Evolutionary conservation across 495 filamentous ascomycete genomes (phyloP), one percentile per base, ranked within the genome.

Genomic region (Podospora tetraspora): DNA sequence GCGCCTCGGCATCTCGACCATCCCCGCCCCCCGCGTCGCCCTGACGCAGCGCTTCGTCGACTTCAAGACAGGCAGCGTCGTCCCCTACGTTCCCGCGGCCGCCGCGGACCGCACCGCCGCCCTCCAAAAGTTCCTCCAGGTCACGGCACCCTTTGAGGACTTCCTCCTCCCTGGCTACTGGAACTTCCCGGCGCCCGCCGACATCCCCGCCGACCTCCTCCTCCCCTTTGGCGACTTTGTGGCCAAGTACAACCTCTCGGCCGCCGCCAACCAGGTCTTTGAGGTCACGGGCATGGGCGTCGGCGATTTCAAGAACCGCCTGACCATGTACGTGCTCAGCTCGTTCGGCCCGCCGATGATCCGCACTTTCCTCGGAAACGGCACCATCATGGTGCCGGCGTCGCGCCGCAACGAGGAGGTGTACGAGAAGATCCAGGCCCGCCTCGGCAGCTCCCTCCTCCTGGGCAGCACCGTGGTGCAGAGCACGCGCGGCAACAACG

Each of bases 201-300:
- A 73, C n/a, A 74, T 86, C 57, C 84, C 83, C 13, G 77, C 71
- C 3, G 82, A 84, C 29, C 74, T 86, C 19, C 78, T 86, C 13
- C 72, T 83, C 21, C 78, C 81, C 1, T 86, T 81, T 66, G 75
- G 75, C 12, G 69, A 85, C 23, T 84, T 86, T 65, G 71, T 81
- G 23, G 75, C 66, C 32, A 84, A 83, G 71, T 76, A 76, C 68
- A 52, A 67, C 59, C 59, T 76, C 23, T 25, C 66, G 25, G 72
- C 66, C 25, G 67, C 67, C 57, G 72, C 70, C 79, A 77, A 65
- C 61, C 70, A 66, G 62, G 67, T 76, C 58, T 74, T 81, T 24
- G 79, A 75, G 61, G 79, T 79, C 34, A 75, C 81, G 2, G 82
- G 80, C 58, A 76, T 82, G 66, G 78, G 83, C 60, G 70, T 75